Conservation (phyloP, 2,329 filamentous ascomycete genomes). For the Leptodontidium sp. region DNA sequence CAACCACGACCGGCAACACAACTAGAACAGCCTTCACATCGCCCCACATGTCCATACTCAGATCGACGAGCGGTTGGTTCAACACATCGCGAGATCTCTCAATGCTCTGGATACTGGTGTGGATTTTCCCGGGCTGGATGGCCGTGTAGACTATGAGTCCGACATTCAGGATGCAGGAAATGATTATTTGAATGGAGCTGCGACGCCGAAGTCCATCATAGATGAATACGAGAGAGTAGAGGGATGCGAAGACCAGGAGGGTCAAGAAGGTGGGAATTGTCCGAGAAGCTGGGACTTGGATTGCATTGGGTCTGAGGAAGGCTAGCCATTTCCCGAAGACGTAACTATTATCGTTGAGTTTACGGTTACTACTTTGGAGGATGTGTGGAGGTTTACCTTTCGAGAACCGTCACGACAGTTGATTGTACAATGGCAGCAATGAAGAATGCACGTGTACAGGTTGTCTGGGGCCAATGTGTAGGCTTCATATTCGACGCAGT, state of each 20-base stretch:
- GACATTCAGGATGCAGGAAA: neutral
- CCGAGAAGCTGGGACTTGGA: slow-evolving; percentile 1
- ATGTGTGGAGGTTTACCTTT: neutral
- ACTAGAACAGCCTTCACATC: slow-evolving; percentile 8
- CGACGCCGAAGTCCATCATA: slow-evolving; percentile 13
- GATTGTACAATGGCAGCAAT: slow-evolving; percentile 14
- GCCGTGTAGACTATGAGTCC: slow-evolving; percentile 14
- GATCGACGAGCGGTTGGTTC: neutral
- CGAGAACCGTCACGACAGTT: slow-evolving; percentile 8
- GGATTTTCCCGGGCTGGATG: slow-evolving; percentile 7
- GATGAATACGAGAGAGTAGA: slow-evolving; percentile 12
- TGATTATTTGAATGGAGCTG: slow-evolving; percentile 5
- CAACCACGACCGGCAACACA: neutral
- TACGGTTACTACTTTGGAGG: neutral
- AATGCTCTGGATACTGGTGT: neutral
- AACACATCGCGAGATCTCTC: neutral
- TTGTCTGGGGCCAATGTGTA: neutral
- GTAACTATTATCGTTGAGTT: neutral
- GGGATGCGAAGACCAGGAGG: slow-evolving; percentile 14
- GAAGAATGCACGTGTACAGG: slow-evolving; percentile 15
- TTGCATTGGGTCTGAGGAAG: slow-evolving; percentile 7
- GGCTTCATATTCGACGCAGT: neutral
- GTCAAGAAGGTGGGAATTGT: slow-evolving; percentile 3
- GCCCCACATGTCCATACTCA: slow-evolving; percentile 18
- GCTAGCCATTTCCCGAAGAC: slow-evolving; percentile 11